These are phyloP conservation scores for Davidsoniella neocaledoniae DNA, from an alignment of 2,329 filamentous ascomycete species.

Conservation along the genomic window DNA sequence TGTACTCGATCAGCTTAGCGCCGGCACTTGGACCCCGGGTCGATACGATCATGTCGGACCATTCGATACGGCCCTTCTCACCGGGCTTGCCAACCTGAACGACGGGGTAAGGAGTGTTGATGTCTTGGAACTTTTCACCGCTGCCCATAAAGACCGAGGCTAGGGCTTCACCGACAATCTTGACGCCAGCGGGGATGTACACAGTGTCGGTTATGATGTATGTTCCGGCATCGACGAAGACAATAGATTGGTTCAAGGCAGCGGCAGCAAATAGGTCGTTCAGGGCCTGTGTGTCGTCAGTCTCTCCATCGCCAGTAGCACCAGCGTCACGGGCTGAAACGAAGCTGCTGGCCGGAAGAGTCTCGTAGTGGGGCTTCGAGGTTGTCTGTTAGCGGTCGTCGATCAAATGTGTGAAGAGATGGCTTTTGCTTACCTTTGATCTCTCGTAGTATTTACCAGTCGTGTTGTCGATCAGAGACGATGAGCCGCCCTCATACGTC, in stretches of 20 bases:
- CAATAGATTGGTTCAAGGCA: conserved; percentile 34
- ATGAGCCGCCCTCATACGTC: conserved; percentile 30
- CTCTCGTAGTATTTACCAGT: conserved; percentile 44
- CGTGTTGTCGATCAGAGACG: conserved; percentile 32
- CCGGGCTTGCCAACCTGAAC: conserved; percentile 48
- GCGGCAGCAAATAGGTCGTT: conserved; percentile 44
- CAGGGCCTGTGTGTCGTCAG: conserved; percentile 58
- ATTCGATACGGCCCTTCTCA: conserved; percentile 48
- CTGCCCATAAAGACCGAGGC: conserved; percentile 36
- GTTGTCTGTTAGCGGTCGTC: not conserved
- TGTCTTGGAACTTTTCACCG: conserved; percentile 38
- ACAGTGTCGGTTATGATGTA: conserved; percentile 43
- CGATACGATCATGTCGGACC: conserved; percentile 55
- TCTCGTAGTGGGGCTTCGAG: conserved; percentile 49
- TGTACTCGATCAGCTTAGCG: conserved; percentile 57
- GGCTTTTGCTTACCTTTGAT: conserved; percentile 32
- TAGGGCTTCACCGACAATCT: conserved; percentile 43
- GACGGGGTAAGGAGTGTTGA: conserved; percentile 43
- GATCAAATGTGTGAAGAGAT: not conserved
- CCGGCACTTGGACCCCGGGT: conserved; percentile 51
- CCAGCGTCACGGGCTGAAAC: conserved; percentile 51
- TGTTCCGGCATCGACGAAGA: conserved; percentile 44
- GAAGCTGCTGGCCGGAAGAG: conserved; percentile 40
- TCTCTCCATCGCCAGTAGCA: conserved; percentile 54
- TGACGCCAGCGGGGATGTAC: conserved; percentile 29